phyloP scores from a whole-genome alignment of 306 rosid genomes.

The Fragaria ananassa region DNA sequence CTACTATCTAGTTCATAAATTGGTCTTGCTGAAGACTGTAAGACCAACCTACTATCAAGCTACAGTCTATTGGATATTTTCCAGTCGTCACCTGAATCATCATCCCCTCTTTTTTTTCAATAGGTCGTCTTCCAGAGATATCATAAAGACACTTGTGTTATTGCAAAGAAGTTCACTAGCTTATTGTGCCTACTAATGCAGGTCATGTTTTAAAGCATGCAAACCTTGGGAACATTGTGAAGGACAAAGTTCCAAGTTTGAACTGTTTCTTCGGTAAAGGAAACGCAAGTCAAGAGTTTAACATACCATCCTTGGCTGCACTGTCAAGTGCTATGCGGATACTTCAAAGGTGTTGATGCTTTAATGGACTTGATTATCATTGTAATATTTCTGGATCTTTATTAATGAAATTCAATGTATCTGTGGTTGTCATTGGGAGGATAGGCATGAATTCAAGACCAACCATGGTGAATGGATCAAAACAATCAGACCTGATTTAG shows the following conservation, averaged over 20 bases:
- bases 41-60: background rate
- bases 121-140: background rate
- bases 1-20: background rate
- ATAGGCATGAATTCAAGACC: slow-evolving; percentile 75
- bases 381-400: slow-evolving; percentile 11
- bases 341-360: slow-evolving; percentile 57
- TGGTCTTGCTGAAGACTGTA: too few relatives aligned
- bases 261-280: slow-evolving; percentile 48
- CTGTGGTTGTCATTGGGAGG: slow-evolving; percentile 14
- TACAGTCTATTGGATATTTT: background rate
- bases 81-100: background rate
- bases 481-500: slow-evolving; percentile 61
- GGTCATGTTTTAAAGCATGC: slow-evolving; percentile 59
- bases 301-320: slow-evolving; percentile 77
- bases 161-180: background rate
- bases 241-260: slow-evolving; percentile 65
- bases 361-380: slow-evolving; percentile 10
- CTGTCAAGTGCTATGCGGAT: slow-evolving; percentile 65
- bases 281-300: slow-evolving; percentile 40
- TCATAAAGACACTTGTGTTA: background rate
- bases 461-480: slow-evolving; percentile 78
- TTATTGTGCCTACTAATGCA: slow-evolving; percentile 30
- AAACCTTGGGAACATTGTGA: slow-evolving; percentile 63
- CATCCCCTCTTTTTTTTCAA: background rate
- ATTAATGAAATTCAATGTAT: slow-evolving; percentile 3